Base-by-base conservation (phyloP, 2,329 filamentous ascomycete species). In the Pyricularia sp. region DNA sequence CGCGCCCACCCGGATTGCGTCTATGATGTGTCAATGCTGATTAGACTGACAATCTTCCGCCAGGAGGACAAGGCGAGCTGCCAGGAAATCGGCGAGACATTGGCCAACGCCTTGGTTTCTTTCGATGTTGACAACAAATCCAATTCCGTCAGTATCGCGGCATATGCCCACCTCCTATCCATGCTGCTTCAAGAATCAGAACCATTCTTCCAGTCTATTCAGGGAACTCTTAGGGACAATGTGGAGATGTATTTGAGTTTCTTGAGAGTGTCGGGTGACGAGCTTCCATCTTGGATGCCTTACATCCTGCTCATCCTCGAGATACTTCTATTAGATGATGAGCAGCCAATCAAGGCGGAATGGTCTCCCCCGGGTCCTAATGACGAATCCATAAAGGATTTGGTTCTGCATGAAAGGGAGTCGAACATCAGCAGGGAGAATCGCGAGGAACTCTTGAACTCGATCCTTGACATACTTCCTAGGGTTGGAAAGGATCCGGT, bases 221-320 rank as follows among this genome's bases (percentile, higher is more conserved):
- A 94, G 23, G 86, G 90, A 31, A 89, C 90, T 55, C 80, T 99
- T 28, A 91, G 90, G 75, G 89, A 92, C 23, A 92, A 90, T 74
- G 90, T 97, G 59, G 83, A 84, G 11, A 89, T 89, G 55, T 88
- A 97, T 71, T 84, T 97, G 31, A 85, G 83, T 2, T 97, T 97
- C 77, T 86, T 99, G 73, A 90, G 91, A 74, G 81, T 93, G 4
- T 83, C 87, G 5, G 81, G 87, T 0, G 86, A 89, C 30, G 86
- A 90, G 3, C 83, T 93, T n/a, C 92, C 93, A 4, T 92, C 93
- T 1, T 99, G 94, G 93, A 90, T 98, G 72, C 92, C 93, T 14
- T 94, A 95, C 75, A 88, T 98, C 36, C 83, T 99, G 42, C 84
- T 98, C 20, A 91, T 99, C 66, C 85, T 98, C 66, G 95, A 99